These are phyloP conservation scores for Gymnopus androsaceus DNA, from an alignment of 1,284 basidiomycete genomes.

Conservation along the genomic window DNA sequence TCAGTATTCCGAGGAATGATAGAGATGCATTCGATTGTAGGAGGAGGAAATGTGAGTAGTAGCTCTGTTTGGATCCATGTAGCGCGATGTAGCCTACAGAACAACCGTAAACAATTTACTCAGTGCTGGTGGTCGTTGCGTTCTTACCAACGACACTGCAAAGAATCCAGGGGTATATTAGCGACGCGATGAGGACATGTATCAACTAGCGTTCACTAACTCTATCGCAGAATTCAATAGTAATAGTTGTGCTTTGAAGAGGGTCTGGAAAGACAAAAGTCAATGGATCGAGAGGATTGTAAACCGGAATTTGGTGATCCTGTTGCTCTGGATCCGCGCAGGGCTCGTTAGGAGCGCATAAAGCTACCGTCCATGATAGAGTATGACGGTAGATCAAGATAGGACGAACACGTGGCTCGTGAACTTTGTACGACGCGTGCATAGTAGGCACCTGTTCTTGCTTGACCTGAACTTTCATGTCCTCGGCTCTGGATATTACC, in stretches of 20 bases:
- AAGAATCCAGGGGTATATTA: slow-evolving; percentile 10
- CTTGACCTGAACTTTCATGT: not conserved
- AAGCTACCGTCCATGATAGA: not conserved
- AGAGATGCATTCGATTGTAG: slow-evolving; percentile 63
- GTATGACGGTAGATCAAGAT: not conserved
- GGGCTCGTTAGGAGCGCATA: not conserved
- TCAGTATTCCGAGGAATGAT: slow-evolving; percentile 77
- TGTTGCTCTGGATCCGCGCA: not conserved
- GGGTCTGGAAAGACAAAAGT: slow-evolving; percentile 62
- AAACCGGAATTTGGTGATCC: too few relatives aligned
- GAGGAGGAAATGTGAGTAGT: slow-evolving; percentile 84
- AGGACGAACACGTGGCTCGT: not conserved
- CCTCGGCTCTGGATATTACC: slow-evolving; percentile 4
- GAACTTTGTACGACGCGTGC: too few relatives aligned
- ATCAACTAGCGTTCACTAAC: slow-evolving; percentile 44
- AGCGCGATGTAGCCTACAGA: slow-evolving; percentile 79
- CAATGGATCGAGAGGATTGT: slow-evolving; percentile 41
- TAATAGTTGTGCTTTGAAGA: slow-evolving; percentile 48
- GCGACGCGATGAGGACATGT: slow-evolving; percentile 3
- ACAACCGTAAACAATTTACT: not conserved
- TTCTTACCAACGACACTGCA: slow-evolving; percentile 71
- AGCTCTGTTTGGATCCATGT: slow-evolving; percentile 89
- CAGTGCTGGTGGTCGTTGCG: not conserved
- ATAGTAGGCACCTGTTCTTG: slow-evolving; percentile 26
- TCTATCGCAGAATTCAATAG: slow-evolving; percentile 86